A percentile compares a stretch with the other conserved stretches of the same genome.
Evolutionary conservation across 2,329 filamentous ascomycete species (phyloP).

Genomic region (Rhytidhysteron rufulum): DNA sequence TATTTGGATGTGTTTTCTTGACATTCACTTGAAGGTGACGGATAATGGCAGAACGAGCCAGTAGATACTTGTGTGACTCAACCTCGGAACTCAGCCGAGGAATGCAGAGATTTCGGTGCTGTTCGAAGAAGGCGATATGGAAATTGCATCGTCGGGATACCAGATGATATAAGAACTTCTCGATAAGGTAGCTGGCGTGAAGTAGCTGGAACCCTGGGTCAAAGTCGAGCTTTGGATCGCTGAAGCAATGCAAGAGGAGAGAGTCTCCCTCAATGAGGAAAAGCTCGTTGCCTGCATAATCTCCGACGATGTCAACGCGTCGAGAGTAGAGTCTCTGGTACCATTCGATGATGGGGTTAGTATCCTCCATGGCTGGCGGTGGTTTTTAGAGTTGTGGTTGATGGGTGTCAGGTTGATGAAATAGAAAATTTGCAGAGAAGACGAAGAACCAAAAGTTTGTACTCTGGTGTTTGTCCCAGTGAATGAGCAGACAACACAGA

Average conservation of each 20-base stretch:
- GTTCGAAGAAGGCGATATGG: conserved; percentile 65
- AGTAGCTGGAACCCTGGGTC: conserved; percentile 64
- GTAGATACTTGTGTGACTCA: conserved; percentile 51
- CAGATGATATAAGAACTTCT: conserved; percentile 61
- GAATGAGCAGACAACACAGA: no score
- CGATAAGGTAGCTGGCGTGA: conserved; percentile 66
- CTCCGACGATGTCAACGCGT: conserved; percentile 58
- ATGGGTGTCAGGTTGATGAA: no score
- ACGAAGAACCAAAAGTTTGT: no score
- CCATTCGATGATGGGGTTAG: conserved; percentile 25
- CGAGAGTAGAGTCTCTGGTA: conserved; percentile 34
- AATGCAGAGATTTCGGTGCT: conserved; percentile 54
- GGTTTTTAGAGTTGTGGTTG: no score
- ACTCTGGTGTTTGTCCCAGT: no score
- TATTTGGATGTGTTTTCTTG: conserved; percentile 31
- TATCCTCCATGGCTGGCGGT: no score
- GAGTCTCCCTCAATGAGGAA: conserved; percentile 73
- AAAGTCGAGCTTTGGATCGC: conserved; percentile 62
- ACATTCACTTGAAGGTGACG: conserved; percentile 56
- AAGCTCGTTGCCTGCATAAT: conserved; percentile 70
- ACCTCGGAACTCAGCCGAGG: conserved; percentile 39
- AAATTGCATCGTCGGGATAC: conserved; percentile 65
- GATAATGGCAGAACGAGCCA: conserved; percentile 62
- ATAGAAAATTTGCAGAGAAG: no score
- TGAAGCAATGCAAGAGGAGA: conserved; percentile 61